Evolutionary conservation across 352 stramenopile species (phyloP).

Genomic region (Phytophthora brassicae): DNA sequence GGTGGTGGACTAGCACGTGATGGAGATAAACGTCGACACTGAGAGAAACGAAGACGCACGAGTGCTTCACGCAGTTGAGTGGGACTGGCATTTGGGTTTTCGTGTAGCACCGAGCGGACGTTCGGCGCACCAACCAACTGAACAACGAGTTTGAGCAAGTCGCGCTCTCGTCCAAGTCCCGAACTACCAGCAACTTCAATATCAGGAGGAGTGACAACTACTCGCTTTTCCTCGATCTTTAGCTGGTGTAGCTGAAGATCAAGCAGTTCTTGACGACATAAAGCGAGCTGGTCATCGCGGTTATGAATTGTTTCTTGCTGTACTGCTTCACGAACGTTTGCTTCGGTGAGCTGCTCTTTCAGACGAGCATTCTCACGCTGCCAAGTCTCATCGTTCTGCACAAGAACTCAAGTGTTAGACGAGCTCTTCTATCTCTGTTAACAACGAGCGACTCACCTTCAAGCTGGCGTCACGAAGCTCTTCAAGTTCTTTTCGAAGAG

Average conservation of each 20-base stretch:
- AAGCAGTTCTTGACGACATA: slow-evolving; percentile 19
- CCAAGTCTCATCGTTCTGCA: slow-evolving; percentile 26
- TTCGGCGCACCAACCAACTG: slow-evolving; percentile 25
- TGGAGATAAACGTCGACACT: slow-evolving; percentile 10
- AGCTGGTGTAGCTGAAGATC: slow-evolving; percentile 22
- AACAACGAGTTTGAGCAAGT: slow-evolving; percentile 24
- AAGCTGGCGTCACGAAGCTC: slow-evolving; percentile 19
- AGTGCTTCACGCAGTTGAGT: slow-evolving; percentile 18
- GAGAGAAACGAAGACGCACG: slow-evolving; percentile 14
- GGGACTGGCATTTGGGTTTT: slow-evolving; percentile 23
- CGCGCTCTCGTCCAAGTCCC: slow-evolving; percentile 20
- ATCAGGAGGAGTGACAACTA: neutral
- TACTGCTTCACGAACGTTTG: slow-evolving; percentile 5
- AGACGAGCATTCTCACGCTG: slow-evolving; percentile 26
- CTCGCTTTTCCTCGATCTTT: slow-evolving; percentile 11
- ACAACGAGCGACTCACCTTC: slow-evolving; percentile 2
- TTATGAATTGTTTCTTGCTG: slow-evolving; percentile 18
- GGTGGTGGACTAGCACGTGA: neutral
- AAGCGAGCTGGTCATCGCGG: slow-evolving; percentile 11
- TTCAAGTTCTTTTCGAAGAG: slow-evolving; percentile 15
- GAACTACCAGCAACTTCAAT: slow-evolving; percentile 16
- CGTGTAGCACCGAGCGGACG: slow-evolving; percentile 16
- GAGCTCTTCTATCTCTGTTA: too few relatives aligned
- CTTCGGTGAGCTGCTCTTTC: slow-evolving; percentile 15
- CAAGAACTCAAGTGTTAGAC: neutral